Evolutionary conservation across 805 yeast species (phyloP), one percentile per base, ranked within the genome.

Genomic region (Zygosaccharomyces bailii): DNA sequence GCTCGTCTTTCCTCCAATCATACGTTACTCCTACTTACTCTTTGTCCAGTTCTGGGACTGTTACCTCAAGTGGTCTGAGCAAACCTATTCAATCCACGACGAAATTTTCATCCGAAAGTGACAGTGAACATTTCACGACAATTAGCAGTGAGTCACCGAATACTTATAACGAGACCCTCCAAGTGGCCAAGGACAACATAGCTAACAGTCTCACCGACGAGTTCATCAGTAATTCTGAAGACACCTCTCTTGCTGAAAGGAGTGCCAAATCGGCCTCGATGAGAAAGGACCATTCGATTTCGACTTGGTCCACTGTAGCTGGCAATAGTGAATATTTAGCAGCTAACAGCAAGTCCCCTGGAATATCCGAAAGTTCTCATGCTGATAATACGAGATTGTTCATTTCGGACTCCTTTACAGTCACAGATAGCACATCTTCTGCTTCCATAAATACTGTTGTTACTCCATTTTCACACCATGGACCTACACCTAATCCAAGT

Each of bases 391-490:
- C n/a, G 4, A 16, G 3, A n/a, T 27, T 7, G 11, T 27, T 16
- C 6, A n/a, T 10, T n/a, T 11, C 14, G 13, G 6, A n/a, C 11
- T 24, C 20, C 13, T 11, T 13, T 11, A n/a, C 3, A 4, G n/a
- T 36, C 19, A 36, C 39, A 2, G 39, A 36, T 36, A 16, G 20
- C 14, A n/a, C 39, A 23, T 19, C 31, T 9, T 20, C 10, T 9
- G 5, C 10, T 16, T 36, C 20, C 19, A 13, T 24, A 24, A 16
- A 24, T 18, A 14, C 39, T 3, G 30, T 21, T 5, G 11, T 36
- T 14, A 36, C 14, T 16, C 25, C 39, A 24, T 36, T 36, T 9
- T 36, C 39, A n/a, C 39, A 36, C 16, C 31, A 36, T 16, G 39
- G 39, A 7, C 23, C 39, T 6, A 36, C 39, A 24, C 39, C 39